Evolutionary conservation across 1,284 basidiomycete genomes (phyloP).

Genomic region (Pseudozyma sp.): DNA sequence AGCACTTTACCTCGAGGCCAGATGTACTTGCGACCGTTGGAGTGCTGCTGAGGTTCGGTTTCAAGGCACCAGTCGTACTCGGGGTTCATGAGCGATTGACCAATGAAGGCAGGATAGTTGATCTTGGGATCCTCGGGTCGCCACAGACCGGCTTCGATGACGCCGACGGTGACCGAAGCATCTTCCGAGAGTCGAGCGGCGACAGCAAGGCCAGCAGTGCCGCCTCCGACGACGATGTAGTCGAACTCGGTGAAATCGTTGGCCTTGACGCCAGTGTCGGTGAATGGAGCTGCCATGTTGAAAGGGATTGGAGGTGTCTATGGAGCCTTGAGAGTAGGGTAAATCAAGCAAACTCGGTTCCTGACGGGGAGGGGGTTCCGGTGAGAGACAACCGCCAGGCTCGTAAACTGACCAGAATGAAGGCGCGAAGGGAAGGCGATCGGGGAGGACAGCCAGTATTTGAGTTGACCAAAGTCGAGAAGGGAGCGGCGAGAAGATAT

Average conservation of each 20-base stretch:
- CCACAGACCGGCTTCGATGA: slow-evolving; percentile 58
- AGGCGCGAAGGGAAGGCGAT: no score
- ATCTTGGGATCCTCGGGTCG: slow-evolving; percentile 53
- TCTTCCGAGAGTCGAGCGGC: slow-evolving; percentile 55
- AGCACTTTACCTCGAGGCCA: slow-evolving; percentile 54
- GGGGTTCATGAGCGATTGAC: slow-evolving; percentile 53
- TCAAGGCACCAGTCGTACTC: slow-evolving; percentile 54
- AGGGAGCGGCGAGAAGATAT: no score
- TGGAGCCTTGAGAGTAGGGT: no score
- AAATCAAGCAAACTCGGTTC: no score
- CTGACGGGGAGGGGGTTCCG: no score
- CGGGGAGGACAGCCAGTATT: no score
- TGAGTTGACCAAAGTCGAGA: no score
- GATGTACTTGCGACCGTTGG: slow-evolving; percentile 48
- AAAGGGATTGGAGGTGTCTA: no score
- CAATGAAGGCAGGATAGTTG: slow-evolving; percentile 53
- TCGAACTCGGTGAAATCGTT: slow-evolving; percentile 54
- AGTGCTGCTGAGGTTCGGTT: slow-evolving; percentile 47
- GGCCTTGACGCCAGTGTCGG: slow-evolving; percentile 48
- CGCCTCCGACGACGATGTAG: slow-evolving; percentile 55
- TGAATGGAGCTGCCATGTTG: slow-evolving; percentile 24
- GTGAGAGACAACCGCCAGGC: no score
- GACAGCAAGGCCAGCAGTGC: slow-evolving; percentile 55
- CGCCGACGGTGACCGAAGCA: slow-evolving; percentile 49
- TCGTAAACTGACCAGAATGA: no score